A percentile compares a stretch with the other conserved stretches of the same genome.
phyloP scores from a whole-genome alignment of 345 rosid species.

The Rubroshorea leprosula region DNA sequence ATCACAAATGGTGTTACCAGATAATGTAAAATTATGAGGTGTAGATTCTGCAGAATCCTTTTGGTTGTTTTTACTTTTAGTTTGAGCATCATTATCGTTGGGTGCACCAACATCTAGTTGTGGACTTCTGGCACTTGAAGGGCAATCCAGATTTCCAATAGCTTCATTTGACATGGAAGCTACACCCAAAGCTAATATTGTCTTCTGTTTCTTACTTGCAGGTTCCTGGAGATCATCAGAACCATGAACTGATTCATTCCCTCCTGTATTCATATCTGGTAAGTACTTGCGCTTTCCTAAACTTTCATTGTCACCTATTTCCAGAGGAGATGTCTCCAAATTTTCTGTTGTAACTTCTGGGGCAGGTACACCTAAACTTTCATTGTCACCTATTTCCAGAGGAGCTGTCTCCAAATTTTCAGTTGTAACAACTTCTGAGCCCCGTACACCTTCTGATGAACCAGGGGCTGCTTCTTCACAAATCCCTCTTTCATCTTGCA shows the following conservation, averaged over 20 bases:
- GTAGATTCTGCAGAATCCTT: slow-evolving; percentile 24
- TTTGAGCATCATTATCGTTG: slow-evolving; percentile 31
- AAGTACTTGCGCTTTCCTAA: slow-evolving; percentile 57
- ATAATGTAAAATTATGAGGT: slow-evolving; percentile 19
- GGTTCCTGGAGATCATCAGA: slow-evolving; percentile 28
- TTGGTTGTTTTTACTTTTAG: slow-evolving; percentile 15
- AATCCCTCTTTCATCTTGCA: slow-evolving; percentile 24
- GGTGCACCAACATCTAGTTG: slow-evolving; percentile 2
- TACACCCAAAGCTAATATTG: slow-evolving; percentile 19
- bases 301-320: slow-evolving; percentile 27
- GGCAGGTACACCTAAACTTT: slow-evolving; percentile 13
- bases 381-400: no score
- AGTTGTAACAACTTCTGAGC: slow-evolving; percentile 29
- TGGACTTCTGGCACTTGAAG: slow-evolving; percentile 17
- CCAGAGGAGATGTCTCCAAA: slow-evolving; percentile 26
- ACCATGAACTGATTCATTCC: slow-evolving; percentile 18
- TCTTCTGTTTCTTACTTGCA: slow-evolving; percentile 64
- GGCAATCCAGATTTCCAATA: slow-evolving; percentile 19
- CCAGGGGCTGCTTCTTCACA: slow-evolving; percentile 18
- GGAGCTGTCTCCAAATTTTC: slow-evolving; percentile 26
- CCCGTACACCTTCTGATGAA: slow-evolving; percentile 24
- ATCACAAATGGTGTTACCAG: slow-evolving; percentile 23
- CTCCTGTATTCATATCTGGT: slow-evolving; percentile 19
- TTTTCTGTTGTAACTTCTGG: slow-evolving; percentile 31
- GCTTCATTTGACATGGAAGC: slow-evolving; percentile 18